Conservation (phyloP, 495 filamentous ascomycete genomes). For the Daldinia grandis region DNA sequence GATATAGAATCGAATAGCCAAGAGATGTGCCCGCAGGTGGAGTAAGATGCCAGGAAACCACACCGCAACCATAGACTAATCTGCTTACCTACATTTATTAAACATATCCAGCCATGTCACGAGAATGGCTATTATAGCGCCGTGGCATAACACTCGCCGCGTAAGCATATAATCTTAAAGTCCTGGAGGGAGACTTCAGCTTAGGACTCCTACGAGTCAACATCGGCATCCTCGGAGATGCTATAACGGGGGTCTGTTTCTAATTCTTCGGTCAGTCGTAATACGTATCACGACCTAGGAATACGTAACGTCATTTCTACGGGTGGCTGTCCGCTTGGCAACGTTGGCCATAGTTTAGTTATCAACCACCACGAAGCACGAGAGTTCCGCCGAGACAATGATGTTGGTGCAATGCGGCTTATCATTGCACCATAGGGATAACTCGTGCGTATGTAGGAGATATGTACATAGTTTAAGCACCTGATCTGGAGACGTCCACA, state of each 20-base stretch:
- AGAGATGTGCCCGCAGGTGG: slow-evolving; percentile 13
- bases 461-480: slow-evolving; percentile 1
- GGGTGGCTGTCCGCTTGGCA: background rate
- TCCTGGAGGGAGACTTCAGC: background rate
- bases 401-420: slow-evolving; percentile 26
- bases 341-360: slow-evolving; percentile 8
- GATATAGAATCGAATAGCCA: slow-evolving; percentile 10
- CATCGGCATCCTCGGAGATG: background rate
- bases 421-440: slow-evolving; percentile 23
- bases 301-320: slow-evolving; percentile 8
- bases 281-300: background rate
- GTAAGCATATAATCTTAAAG: background rate
- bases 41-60: background rate
- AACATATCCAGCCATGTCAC: background rate
- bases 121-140: background rate
- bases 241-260: background rate
- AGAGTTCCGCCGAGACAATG: background rate
- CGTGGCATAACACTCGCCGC: background rate
- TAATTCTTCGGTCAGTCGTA: background rate
- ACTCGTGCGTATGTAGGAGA: background rate
- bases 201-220: background rate
- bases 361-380: background rate
- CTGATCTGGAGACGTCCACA: slow-evolving; percentile 35
- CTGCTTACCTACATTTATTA: background rate
- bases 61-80: background rate